phyloP scores from a whole-genome alignment of 1,284 basidiomycete species.

The Ustilago lituana region DNA sequence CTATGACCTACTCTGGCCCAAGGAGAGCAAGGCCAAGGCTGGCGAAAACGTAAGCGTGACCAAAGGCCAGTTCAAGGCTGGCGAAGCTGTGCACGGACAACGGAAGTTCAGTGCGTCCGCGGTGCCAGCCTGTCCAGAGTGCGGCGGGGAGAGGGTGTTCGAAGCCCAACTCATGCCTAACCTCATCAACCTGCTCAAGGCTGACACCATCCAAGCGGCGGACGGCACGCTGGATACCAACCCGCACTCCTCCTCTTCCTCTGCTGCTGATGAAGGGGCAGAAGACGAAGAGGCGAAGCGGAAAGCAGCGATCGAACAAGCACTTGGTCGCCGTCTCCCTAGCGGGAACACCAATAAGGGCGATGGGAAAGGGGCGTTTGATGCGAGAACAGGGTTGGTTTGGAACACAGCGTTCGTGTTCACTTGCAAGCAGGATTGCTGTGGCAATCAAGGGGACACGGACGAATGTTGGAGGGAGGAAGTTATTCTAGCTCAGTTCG shows the following conservation, averaged over 20 bases:
- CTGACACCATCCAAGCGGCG: conserved; percentile 31
- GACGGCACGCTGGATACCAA: conserved; percentile 18
- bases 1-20: conserved; percentile 58
- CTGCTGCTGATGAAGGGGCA: neutral
- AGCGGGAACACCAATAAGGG: neutral
- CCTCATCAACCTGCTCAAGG: conserved; percentile 58
- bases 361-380: conserved; percentile 5
- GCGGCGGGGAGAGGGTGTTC: conserved; percentile 57
- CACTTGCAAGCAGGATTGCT: conserved; percentile 61
- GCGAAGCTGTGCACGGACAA: neutral
- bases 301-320: conserved; percentile 53
- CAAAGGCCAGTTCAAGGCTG: conserved; percentile 22
- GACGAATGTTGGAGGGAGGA: conserved; percentile 58
- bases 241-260: neutral
- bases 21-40: conserved; percentile 3
- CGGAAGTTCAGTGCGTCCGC: conserved; percentile 8
- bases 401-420: conserved; percentile 64
- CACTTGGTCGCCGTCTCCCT: conserved; percentile 51
- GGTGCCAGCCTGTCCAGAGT: conserved; percentile 54
- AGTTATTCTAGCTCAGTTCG: conserved; percentile 53
- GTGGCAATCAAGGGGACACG: neutral
- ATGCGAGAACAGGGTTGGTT: conserved; percentile 51
- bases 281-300: conserved; percentile 31
- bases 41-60: conserved; percentile 27
- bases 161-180: conserved; percentile 67